phyloP scores from a whole-genome alignment of 1,139 yeast genomes.

The Suzukiozyma palmioleophila region DNA sequence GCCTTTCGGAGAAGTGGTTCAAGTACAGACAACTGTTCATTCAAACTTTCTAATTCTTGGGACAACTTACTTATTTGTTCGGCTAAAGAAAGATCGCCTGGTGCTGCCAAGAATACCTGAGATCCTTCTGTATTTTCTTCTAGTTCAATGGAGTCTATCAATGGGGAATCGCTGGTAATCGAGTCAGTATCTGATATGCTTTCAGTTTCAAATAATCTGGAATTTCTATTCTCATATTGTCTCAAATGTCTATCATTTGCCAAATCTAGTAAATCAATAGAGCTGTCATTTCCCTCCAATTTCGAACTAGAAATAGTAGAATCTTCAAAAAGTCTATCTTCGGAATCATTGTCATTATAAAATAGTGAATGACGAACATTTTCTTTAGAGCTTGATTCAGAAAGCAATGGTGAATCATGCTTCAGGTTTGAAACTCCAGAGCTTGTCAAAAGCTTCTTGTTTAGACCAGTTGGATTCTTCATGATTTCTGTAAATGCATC shows the following conservation, averaged over 20 bases:
- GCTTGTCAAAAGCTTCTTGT: slow-evolving; percentile 4
- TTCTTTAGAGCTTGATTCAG: slow-evolving; percentile 4
- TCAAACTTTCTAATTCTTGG: slow-evolving; percentile 56
- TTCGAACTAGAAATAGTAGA: not conserved
- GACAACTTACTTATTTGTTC: slow-evolving; percentile 60
- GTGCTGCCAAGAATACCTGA: slow-evolving; percentile 51
- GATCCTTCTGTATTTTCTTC: slow-evolving; percentile 14
- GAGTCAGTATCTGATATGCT: not conserved
- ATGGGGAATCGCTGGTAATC: slow-evolving; percentile 4
- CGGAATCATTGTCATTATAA: not conserved
- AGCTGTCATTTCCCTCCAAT: not conserved
- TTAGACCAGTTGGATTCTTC: slow-evolving; percentile 14
- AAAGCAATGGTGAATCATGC: slow-evolving; percentile 9
- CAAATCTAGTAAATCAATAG: slow-evolving; percentile 1
- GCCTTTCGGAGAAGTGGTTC: slow-evolving; percentile 73
- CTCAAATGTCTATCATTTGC: not conserved
- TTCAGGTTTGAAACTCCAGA: slow-evolving; percentile 1
- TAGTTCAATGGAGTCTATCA: slow-evolving; percentile 8
- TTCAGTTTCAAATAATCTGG: not conserved
- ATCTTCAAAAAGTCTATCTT: not conserved
- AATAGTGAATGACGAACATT: not conserved
- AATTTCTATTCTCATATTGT: slow-evolving; percentile 5
- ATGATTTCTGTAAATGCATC: slow-evolving; percentile 67
- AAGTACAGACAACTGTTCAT: slow-evolving; percentile 59
- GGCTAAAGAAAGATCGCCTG: slow-evolving; percentile 62